Base-by-base conservation (phyloP, 257 asterid species). In the Solanum bukasovii region DNA sequence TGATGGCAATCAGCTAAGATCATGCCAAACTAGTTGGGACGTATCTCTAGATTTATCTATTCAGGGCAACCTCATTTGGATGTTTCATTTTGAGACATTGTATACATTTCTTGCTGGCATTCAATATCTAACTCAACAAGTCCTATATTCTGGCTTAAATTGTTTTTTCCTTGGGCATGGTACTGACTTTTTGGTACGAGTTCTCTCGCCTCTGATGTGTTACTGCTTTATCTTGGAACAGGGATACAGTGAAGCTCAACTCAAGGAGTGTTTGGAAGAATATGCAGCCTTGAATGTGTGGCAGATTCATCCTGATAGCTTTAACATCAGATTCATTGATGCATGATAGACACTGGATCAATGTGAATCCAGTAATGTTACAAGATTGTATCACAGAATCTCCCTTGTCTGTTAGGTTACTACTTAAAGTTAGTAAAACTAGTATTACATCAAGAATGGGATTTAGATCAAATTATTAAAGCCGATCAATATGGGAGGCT, bases 161-260 rank as follows among this genome's bases (percentile, higher is more conserved):
- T 21, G 33, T 38, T n/a, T 37, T 23, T 56, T 65, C 71, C 56
- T n/a, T 13, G 20, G 61, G 29, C 67, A 56, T 31, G 56, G 31
- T 33, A 59, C 27, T 85, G 83, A 16, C 61, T 10, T 49, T 86
- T 23, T 61, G 56, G 56, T 71, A 31, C 27, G 72, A 52, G 70
- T 49, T 49, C 25, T 18, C 42, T 81, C 11, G 5, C 86, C 31
- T 85, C 89, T 93, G 40, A 89, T 86, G 35, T 67, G 10, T 21
- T 87, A 56, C 59, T 75, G 25, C 87, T 9, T 65, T 63, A 70
- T 89, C 23, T 91, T 84, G 90, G 20, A 90, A 88, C 96, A 96
- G 99, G 99, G 99, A 91, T 97, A 97, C 93, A 95, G 96, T 85
- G 99, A 96, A 92, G 98, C 94, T 88, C 99, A 97, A 92, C 88